phyloP scores from a whole-genome alignment of 2,329 filamentous ascomycete genomes.

The Colletotrichum camelliae region DNA sequence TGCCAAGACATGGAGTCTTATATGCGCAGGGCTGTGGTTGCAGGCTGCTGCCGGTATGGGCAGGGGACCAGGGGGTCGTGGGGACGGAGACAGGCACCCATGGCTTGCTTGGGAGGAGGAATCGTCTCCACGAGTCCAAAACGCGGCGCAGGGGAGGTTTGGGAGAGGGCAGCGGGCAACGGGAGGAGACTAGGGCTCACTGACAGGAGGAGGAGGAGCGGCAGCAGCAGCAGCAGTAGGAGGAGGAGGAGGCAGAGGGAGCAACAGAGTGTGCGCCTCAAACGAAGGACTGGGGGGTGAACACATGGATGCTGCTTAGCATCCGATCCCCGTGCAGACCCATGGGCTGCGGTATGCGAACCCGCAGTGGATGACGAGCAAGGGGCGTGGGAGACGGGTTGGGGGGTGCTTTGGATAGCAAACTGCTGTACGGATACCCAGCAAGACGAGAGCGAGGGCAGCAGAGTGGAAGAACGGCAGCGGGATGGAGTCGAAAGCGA shows the following conservation, averaged over 20 bases:
- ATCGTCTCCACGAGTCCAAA: conserved; percentile 46
- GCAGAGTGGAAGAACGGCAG: neutral
- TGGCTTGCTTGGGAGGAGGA: conserved; percentile 21
- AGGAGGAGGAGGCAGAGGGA: neutral
- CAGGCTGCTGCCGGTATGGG: conserved; percentile 16
- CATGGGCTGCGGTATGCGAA: neutral
- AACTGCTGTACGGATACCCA: neutral
- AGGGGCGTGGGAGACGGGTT: neutral
- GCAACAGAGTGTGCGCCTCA: conserved; percentile 4
- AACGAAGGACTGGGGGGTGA: neutral
- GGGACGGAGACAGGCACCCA: conserved; percentile 25
- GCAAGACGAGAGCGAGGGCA: neutral
- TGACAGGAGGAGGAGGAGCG: conserved; percentile 27
- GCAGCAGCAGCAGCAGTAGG: neutral
- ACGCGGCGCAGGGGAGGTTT: conserved; percentile 38
- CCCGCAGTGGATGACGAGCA: neutral
- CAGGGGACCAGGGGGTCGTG: conserved; percentile 21
- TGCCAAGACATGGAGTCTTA: conserved; percentile 46
- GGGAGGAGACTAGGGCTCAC: conserved; percentile 25
- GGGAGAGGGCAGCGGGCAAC: conserved; percentile 25
- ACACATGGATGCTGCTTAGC: conserved; percentile 3
- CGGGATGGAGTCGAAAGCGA: neutral
- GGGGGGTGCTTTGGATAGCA: neutral
- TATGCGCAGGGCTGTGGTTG: conserved; percentile 36
- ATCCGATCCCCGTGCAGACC: conserved; percentile 11